Evolutionary conservation across 1,139 yeast species (phyloP).

Genomic region (Martiniozyma asiatica): DNA sequence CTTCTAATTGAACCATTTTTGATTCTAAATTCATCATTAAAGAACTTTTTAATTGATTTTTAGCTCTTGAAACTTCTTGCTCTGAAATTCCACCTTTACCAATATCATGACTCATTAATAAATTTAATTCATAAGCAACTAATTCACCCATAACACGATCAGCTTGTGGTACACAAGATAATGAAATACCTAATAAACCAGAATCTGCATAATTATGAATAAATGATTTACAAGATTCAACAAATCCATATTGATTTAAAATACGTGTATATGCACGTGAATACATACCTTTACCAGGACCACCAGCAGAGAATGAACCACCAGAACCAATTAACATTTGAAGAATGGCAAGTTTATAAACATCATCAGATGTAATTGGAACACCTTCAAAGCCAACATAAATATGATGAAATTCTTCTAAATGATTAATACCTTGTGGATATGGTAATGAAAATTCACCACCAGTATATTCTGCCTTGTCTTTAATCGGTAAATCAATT

Average conservation of each 20-base stretch:
- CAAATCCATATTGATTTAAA: conserved; percentile 79
- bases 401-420: conserved; percentile 77
- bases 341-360: conserved; percentile 80
- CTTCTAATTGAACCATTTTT: conserved; percentile 84
- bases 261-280: conserved; percentile 87
- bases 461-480: conserved; percentile 59
- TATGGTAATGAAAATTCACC: conserved; percentile 66
- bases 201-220: conserved; percentile 86
- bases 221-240: conserved; percentile 80
- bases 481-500: conserved; percentile 25
- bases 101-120: conserved; percentile 42
- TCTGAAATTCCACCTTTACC: conserved; percentile 52
- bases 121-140: conserved; percentile 62
- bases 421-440: conserved; percentile 55
- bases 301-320: conserved; percentile 96
- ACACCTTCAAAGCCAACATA: conserved; percentile 85
- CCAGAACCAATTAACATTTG: conserved; percentile 97
- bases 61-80: conserved; percentile 75
- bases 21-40: conserved; percentile 88
- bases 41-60: conserved; percentile 83
- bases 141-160: conserved; percentile 77
- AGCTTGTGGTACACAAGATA: conserved; percentile 77
- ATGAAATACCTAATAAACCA: conserved; percentile 83
- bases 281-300: conserved; percentile 99
- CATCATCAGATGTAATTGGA: conserved; percentile 73